These are phyloP conservation scores for Erodium trifolium DNA, from an alignment of 441 rosid species.

Conservation along the genomic window DNA sequence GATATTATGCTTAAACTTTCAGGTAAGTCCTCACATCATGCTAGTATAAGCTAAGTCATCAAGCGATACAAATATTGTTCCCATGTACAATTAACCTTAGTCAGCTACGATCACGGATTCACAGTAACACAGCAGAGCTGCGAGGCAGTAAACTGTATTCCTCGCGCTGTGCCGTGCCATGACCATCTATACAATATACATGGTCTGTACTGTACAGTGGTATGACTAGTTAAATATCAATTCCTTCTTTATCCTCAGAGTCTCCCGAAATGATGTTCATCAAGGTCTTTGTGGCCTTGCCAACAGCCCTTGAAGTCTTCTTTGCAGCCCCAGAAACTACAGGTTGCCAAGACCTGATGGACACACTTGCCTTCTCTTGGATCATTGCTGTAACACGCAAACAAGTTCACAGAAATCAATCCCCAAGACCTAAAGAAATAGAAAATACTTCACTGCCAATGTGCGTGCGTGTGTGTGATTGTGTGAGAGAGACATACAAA, in stretches of 20 bases:
- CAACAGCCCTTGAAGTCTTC: slow-evolving; percentile 70
- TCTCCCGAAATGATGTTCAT: slow-evolving; percentile 45
- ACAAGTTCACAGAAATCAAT: slow-evolving; percentile 4
- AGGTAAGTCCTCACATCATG: too few relatives aligned
- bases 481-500: too few relatives aligned
- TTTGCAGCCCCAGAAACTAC: slow-evolving; percentile 73
- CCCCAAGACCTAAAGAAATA: background rate
- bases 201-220: too few relatives aligned
- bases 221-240: slow-evolving; percentile 16
- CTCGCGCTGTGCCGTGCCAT: too few relatives aligned
- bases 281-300: slow-evolving; percentile 65
- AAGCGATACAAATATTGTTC: too few relatives aligned
- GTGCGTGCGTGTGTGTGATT: background rate
- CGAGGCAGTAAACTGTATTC: too few relatives aligned
- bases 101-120: too few relatives aligned
- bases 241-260: slow-evolving; percentile 34
- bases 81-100: too few relatives aligned
- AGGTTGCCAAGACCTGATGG: slow-evolving; percentile 66
- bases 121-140: too few relatives aligned
- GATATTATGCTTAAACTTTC: too few relatives aligned
- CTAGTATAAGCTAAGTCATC: too few relatives aligned
- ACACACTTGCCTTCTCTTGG: slow-evolving; percentile 81
- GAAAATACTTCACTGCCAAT: background rate
- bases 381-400: slow-evolving; percentile 52
- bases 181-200: too few relatives aligned